phyloP scores from a whole-genome alignment of 176 grass and related monocot genomes.

The Lolium multiflorum region DNA sequence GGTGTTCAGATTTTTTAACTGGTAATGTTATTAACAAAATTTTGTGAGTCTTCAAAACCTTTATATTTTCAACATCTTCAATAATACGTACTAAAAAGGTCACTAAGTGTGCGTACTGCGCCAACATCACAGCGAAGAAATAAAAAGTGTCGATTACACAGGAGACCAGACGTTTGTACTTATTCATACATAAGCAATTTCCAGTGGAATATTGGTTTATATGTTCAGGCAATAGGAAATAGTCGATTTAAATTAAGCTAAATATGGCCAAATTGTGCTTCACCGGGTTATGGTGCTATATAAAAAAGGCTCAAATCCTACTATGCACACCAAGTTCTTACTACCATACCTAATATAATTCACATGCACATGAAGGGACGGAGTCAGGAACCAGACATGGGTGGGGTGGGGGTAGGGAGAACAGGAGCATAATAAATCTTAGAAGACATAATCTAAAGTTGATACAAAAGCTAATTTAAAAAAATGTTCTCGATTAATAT shows the following conservation, averaged over 20 bases:
- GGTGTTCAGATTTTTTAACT: neutral
- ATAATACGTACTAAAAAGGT: neutral
- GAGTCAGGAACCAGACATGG: too few species aligned
- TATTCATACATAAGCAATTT: slow-evolving; percentile 16
- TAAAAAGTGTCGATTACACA: neutral
- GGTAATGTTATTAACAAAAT: neutral
- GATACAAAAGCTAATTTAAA: too few species aligned
- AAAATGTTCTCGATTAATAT: too few species aligned
- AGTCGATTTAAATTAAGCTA: neutral
- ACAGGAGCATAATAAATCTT: too few species aligned
- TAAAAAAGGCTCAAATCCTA: slow-evolving; percentile 20
- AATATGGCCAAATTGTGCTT: slow-evolving; percentile 18
- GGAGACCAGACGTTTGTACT: neutral
- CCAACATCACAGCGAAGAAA: neutral
- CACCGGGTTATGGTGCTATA: neutral
- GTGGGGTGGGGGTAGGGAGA: too few species aligned
- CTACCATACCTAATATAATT: neutral
- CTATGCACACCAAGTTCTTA: neutral
- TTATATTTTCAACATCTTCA: neutral
- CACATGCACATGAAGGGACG: neutral
- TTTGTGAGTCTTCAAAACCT: neutral
- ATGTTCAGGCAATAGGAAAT: neutral
- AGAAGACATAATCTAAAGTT: too few species aligned
- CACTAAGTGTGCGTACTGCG: neutral
- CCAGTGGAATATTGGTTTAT: neutral